Conservation (phyloP, 352 stramenopile species). For the Halophytophthora polymorphica region DNA sequence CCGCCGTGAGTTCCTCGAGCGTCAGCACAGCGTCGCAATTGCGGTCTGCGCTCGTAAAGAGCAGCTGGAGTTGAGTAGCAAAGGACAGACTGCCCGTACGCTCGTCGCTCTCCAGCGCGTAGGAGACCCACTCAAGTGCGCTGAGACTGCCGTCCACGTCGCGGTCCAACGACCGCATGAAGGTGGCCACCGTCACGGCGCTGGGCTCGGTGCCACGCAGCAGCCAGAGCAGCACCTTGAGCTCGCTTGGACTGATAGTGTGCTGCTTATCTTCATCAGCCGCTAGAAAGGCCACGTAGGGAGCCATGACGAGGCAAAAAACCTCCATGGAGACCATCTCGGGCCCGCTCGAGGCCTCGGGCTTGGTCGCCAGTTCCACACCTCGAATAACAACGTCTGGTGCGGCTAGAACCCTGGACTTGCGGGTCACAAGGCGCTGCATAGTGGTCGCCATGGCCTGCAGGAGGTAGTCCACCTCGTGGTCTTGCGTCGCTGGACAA, state of each 20-base stretch:
- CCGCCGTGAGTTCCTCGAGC: conserved; percentile 44
- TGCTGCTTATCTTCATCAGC: conserved; percentile 62
- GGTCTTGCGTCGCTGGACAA: conserved; percentile 25
- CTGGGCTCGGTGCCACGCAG: conserved; percentile 62
- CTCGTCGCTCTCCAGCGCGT: conserved; percentile 49
- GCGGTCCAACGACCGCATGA: conserved; percentile 61
- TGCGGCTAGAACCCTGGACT: neutral
- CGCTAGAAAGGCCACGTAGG: conserved; percentile 61
- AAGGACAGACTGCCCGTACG: conserved; percentile 39
- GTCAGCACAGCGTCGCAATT: conserved; percentile 60
- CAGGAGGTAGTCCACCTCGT: conserved; percentile 47
- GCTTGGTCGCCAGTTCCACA: neutral
- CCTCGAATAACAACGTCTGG: no score
- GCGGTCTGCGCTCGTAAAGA: conserved; percentile 49
- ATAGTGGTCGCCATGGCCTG: conserved; percentile 38
- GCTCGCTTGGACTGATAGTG: conserved; percentile 47
- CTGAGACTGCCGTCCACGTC: conserved; percentile 52
- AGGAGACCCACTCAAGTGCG: conserved; percentile 67
- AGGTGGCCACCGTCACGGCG: conserved; percentile 28
- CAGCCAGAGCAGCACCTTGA: conserved; percentile 65
- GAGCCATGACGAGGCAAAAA: conserved; percentile 59
- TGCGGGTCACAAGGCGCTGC: neutral
- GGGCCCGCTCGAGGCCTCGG: neutral
- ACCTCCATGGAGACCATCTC: conserved; percentile 45
- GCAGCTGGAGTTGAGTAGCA: conserved; percentile 46